These are phyloP conservation scores for Striga hermonthica DNA, from an alignment of 305 asterid genomes.

Conservation along the genomic window DNA sequence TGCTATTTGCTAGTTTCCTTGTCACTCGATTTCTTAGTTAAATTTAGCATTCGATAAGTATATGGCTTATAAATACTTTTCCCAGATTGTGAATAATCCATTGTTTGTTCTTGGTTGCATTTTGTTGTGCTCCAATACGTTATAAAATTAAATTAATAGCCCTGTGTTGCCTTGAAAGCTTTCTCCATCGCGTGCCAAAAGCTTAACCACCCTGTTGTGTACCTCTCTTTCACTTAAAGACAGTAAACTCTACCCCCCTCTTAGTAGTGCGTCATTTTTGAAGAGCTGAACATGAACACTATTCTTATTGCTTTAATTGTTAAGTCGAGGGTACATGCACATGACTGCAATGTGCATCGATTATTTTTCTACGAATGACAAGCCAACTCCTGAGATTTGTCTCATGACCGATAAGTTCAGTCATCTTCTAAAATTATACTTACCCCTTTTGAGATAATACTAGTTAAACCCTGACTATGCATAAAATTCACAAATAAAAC, in stretches of 20 bases:
- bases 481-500: neutral
- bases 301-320: neutral
- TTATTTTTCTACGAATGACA: neutral
- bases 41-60: neutral
- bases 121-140: neutral
- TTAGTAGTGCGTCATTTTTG: conserved; percentile 7
- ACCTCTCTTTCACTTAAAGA: too few species aligned
- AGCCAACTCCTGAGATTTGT: too few species aligned
- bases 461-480: neutral
- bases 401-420: neutral
- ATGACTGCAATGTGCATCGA: neutral
- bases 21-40: neutral
- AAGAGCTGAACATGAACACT: conserved; percentile 12
- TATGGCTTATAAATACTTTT: neutral
- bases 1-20: neutral
- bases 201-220: too few species aligned
- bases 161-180: neutral
- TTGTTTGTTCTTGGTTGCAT: neutral
- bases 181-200: neutral
- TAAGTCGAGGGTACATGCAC: conserved; percentile 9
- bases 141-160: neutral
- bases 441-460: neutral
- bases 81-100: neutral
- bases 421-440: neutral
- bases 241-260: neutral